phyloP scores from a whole-genome alignment of 2,329 filamentous ascomycete genomes.

The Exophiala mesophila region DNA sequence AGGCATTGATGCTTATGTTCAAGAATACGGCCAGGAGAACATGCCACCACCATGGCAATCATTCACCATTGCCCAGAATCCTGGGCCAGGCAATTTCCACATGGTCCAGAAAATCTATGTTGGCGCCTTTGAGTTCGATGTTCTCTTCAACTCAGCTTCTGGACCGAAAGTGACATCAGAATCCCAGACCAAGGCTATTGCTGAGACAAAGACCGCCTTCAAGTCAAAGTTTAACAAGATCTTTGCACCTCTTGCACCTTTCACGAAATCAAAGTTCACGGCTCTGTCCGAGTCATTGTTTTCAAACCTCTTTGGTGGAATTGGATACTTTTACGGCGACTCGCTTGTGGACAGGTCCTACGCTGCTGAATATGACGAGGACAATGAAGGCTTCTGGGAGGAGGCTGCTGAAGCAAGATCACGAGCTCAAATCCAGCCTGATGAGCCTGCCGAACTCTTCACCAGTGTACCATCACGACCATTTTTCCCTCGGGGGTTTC shows the following conservation, averaged over 20 bases:
- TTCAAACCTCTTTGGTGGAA: slow-evolving; percentile 87
- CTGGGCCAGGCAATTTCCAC: slow-evolving; percentile 72
- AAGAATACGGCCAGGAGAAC: slow-evolving; percentile 58
- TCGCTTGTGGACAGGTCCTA: slow-evolving; percentile 86
- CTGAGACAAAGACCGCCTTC: slow-evolving; percentile 63
- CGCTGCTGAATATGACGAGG: slow-evolving; percentile 89
- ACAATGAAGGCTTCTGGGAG: slow-evolving; percentile 92
- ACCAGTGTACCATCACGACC: slow-evolving; percentile 87
- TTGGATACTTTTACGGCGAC: slow-evolving; percentile 91
- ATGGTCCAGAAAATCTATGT: slow-evolving; percentile 88
- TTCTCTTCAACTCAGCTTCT: slow-evolving; percentile 80
- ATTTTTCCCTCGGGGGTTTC: slow-evolving; percentile 93
- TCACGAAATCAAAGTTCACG: slow-evolving; percentile 65
- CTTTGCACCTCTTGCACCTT: slow-evolving; percentile 71
- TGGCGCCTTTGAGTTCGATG: slow-evolving; percentile 85
- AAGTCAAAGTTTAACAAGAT: slow-evolving; percentile 67
- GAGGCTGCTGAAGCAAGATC: slow-evolving; percentile 75
- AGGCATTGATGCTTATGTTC: slow-evolving; percentile 56
- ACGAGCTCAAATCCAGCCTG: slow-evolving; percentile 62
- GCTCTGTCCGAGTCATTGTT: slow-evolving; percentile 85
- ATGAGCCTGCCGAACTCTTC: slow-evolving; percentile 83
- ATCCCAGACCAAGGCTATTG: slow-evolving; percentile 66
- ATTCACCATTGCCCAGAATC: slow-evolving; percentile 69
- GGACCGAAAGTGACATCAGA: slow-evolving; percentile 54
- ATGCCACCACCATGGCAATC: slow-evolving; percentile 79